Evolutionary conservation across 78 protist species (phyloP).

Genomic region (Dictyostelium brefeldianum): DNA sequence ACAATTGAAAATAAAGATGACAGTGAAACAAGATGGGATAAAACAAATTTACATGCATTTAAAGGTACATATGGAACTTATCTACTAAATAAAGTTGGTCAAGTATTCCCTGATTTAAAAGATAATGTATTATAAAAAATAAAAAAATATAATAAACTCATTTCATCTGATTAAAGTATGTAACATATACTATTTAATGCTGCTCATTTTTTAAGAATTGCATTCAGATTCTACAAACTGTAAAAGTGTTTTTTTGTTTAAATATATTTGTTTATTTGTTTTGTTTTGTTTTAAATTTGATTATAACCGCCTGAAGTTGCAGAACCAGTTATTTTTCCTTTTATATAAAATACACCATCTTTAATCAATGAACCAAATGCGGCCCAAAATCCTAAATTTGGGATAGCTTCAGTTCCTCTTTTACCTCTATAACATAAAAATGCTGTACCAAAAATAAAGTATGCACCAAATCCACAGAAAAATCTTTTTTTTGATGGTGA

Average conservation of each 20-base stretch:
- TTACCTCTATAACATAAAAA: conserved; percentile 10
- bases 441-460: conserved; percentile 15
- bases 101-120: conserved; percentile 66
- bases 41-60: conserved; percentile 21
- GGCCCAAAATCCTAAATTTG: conserved; percentile 31
- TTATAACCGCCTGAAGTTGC: background rate
- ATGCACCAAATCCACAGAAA: conserved; percentile 27
- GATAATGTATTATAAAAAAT: conserved; percentile 4
- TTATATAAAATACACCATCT: conserved; percentile 57
- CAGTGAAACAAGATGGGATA: conserved; percentile 47
- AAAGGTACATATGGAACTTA: conserved; percentile 69
- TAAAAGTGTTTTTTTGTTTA: too few species aligned
- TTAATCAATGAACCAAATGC: conserved; percentile 24
- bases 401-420: conserved; percentile 28
- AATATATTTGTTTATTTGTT: background rate
- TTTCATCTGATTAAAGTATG: too few species aligned
- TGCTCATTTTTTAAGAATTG: too few species aligned
- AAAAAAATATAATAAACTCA: background rate
- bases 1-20: conserved; percentile 28
- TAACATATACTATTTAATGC: too few species aligned
- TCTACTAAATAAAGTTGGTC: conserved; percentile 49
- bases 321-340: conserved; percentile 5
- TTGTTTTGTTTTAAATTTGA: background rate
- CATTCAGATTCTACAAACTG: too few species aligned
- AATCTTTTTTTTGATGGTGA: background rate